Evolutionary conservation across 2,329 filamentous ascomycete species (phyloP), one percentile per base, ranked within the genome.

Genomic region (Alternaria gansuensis): DNA sequence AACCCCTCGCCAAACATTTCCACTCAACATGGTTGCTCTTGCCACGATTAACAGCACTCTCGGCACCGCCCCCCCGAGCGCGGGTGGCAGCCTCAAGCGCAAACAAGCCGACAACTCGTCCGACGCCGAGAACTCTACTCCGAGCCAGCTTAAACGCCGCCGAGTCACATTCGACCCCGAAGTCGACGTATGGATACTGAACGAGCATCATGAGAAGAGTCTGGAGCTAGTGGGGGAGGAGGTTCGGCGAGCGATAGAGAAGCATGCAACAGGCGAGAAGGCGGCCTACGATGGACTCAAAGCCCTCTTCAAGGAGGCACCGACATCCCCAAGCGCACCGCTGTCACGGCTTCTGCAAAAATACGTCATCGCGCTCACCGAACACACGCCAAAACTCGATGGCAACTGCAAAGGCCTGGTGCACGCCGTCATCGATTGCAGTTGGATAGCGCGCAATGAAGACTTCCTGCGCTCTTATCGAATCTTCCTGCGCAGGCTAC

Each of bases 371-470:
- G 86, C 84, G n/a, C 77, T 89, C 49, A 78, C 83, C 59, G 81
- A 82, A n/a, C 83, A 85, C 60, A 81, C 87, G 24, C 83, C 82
- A 43, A 75, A 81, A 50, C 79, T 89, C 50, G 81, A 84, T 64
- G 82, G 82, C 57, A 82, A 81, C 52, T 88, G 85, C 75, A 82
- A 82, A 51, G 82, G 84, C 40, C 76, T 89, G 11, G 85, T 88
- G 34, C 79, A 84, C 60, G 82, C 85, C 8, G 78, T 88, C 9
- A 75, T 89, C 58, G 80, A 83, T 62, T 85, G 85, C 60, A 81
- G 84, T 67, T 89, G 87, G 87, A 77, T 88, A 36, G 85, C 85
- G 43, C 82, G 87, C 57, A 85, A 88, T 61, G 84, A 87, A 58
- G 77, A 79, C 17, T 89, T 88, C 69, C 81, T 86, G 46, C 81